Evolutionary conservation across 352 stramenopile species (phyloP).

Genomic region (Phytopythium mirpurense): DNA sequence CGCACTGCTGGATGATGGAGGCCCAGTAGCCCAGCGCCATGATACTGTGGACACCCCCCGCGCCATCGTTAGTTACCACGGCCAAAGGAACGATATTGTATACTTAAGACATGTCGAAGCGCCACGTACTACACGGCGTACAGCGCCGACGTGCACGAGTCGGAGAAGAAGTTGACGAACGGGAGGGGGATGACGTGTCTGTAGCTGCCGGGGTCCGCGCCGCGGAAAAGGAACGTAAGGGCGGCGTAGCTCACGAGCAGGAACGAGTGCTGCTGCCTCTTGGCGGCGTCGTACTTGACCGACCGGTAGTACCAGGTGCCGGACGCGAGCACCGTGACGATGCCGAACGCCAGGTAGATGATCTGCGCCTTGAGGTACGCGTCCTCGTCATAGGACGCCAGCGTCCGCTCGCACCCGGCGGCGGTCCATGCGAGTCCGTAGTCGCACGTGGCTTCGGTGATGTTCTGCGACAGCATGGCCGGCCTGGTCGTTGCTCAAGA

Average conservation of each 20-base stretch:
- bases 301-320: conserved; percentile 11
- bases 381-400: conserved; percentile 18
- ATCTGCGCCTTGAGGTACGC: conserved; percentile 15
- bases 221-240: conserved; percentile 21
- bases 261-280: conserved; percentile 21
- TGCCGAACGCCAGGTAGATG: conserved; percentile 13
- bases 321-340: conserved; percentile 8
- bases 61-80: too few relatives aligned
- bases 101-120: too few relatives aligned
- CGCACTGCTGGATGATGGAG: conserved; percentile 22
- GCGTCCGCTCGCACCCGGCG: conserved; percentile 13
- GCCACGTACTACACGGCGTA: conserved; percentile 31
- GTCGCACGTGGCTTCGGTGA: conserved; percentile 23
- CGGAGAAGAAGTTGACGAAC: conserved; percentile 17
- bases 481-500: too few relatives aligned
- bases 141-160: conserved; percentile 26
- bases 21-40: conserved; percentile 24
- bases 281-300: conserved; percentile 17
- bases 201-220: conserved; percentile 22
- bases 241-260: conserved; percentile 20
- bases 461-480: too few relatives aligned
- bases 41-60: conserved; percentile 10
- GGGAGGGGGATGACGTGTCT: conserved; percentile 18
- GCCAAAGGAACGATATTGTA: too few relatives aligned
- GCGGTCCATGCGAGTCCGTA: conserved; percentile 15